phyloP scores from a whole-genome alignment of 768 basidiomycete genomes.

The Serendipita sp. region DNA sequence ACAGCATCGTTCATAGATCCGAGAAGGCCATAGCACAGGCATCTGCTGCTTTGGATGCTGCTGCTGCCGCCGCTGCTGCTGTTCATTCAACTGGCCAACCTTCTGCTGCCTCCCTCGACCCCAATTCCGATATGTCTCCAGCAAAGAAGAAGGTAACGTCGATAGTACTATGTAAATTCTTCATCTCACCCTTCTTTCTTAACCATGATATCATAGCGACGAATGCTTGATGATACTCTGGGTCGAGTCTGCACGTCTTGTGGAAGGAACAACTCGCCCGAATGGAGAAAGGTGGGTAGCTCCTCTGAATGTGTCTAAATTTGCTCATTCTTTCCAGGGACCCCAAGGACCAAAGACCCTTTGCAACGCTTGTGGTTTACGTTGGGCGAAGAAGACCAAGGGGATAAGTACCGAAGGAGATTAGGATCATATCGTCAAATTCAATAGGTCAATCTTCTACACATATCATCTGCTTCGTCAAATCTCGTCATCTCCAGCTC shows the following conservation, averaged over 20 bases:
- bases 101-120: no score
- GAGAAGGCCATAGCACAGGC: background rate
- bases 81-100: background rate
- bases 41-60: background rate
- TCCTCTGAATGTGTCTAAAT: background rate
- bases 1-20: background rate
- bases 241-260: conserved; percentile 72
- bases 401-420: background rate
- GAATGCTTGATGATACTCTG: background rate
- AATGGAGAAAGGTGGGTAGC: conserved; percentile 71
- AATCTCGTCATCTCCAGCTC: no score
- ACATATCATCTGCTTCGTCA: no score
- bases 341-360: conserved; percentile 93
- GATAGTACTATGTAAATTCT: background rate
- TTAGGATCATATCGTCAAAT: no score
- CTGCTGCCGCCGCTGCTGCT: background rate
- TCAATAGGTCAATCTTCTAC: no score
- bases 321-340: conserved; percentile 30
- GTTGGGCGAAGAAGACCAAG: background rate
- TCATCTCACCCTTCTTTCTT: background rate
- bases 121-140: background rate
- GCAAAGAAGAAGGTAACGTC: background rate
- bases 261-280: conserved; percentile 88
- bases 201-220: background rate
- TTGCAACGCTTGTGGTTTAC: conserved; percentile 86